phyloP scores from a whole-genome alignment of 2,329 filamentous ascomycete species.

The Davidsoniella eucalypti region DNA sequence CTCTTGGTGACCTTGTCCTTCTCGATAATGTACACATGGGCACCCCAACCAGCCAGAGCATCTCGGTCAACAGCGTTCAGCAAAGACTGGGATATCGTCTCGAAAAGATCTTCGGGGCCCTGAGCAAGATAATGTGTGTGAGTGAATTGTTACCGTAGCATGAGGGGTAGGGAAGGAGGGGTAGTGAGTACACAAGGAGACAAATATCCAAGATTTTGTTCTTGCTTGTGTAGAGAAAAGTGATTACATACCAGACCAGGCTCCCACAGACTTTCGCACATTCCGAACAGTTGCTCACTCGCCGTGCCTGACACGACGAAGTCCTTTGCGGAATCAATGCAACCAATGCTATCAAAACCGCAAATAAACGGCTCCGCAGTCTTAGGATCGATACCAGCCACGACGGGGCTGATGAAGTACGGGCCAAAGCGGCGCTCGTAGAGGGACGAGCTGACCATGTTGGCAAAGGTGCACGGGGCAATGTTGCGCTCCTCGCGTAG shows the following conservation, averaged over 20 bases:
- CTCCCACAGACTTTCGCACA: conserved; percentile 96
- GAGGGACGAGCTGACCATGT: conserved; percentile 76
- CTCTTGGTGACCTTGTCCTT: conserved; percentile 99
- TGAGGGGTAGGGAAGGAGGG: neutral
- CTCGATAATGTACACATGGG: conserved; percentile 98
- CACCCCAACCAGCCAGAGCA: conserved; percentile 92
- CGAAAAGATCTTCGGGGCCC: conserved; percentile 88
- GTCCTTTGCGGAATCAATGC: conserved; percentile 98
- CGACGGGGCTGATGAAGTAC: conserved; percentile 88
- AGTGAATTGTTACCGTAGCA: neutral
- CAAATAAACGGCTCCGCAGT: conserved; percentile 94
- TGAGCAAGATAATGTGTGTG: conserved; percentile 20
- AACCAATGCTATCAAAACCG: conserved; percentile 97
- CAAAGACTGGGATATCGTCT: conserved; percentile 91
- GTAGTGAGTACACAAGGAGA: neutral
- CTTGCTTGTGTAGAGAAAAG: neutral
- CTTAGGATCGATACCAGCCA: conserved; percentile 89
- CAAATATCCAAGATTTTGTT: neutral
- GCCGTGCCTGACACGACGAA: conserved; percentile 97
- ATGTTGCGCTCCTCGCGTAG: conserved; percentile 96
- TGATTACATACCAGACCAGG: conserved; percentile 63
- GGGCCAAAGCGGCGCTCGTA: conserved; percentile 95
- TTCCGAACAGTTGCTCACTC: conserved; percentile 94
- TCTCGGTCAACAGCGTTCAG: conserved; percentile 94
- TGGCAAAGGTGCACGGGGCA: conserved; percentile 84